These are phyloP conservation scores for Salvia miltiorrhiza DNA, from an alignment of 257 asterid genomes.

Conservation along the genomic window DNA sequence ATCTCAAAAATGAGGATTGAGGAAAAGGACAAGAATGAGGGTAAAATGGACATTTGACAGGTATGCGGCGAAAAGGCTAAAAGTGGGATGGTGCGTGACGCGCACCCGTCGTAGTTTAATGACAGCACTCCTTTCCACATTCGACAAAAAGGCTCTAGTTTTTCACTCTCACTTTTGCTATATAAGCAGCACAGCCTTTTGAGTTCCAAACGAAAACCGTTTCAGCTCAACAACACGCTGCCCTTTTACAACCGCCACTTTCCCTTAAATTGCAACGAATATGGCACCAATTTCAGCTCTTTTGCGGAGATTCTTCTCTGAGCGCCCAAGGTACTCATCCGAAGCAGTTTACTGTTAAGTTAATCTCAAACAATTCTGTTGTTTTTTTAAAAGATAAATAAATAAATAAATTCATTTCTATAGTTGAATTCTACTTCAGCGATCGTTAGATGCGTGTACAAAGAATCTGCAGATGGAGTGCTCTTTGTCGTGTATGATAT, in stretches of 20 bases:
- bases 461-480: conserved; percentile 28
- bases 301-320: conserved; percentile 29
- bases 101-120: too few relatives aligned
- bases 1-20: too few relatives aligned
- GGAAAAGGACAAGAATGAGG: background rate
- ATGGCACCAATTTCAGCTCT: conserved; percentile 48
- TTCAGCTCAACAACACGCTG: background rate
- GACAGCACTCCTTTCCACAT: conserved; percentile 11
- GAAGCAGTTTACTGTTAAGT: conserved; percentile 55
- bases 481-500: conserved; percentile 52
- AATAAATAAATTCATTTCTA: background rate
- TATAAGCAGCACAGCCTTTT: conserved; percentile 29
- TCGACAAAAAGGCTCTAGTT: conserved; percentile 28
- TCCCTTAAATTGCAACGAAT: conserved; percentile 5
- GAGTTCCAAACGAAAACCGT: conserved; percentile 9
- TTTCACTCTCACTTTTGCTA: background rate
- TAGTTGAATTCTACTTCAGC: conserved; percentile 18
- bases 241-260: background rate
- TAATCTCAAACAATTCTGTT: background rate
- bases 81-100: conserved; percentile 16
- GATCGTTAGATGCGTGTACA: background rate
- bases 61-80: conserved; percentile 34
- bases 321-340: conserved; percentile 70
- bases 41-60: conserved; percentile 29
- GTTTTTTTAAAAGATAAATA: background rate